These are phyloP conservation scores for Saccharomycopsis sp. DNA, from an alignment of 805 yeast species.

Conservation along the genomic window DNA sequence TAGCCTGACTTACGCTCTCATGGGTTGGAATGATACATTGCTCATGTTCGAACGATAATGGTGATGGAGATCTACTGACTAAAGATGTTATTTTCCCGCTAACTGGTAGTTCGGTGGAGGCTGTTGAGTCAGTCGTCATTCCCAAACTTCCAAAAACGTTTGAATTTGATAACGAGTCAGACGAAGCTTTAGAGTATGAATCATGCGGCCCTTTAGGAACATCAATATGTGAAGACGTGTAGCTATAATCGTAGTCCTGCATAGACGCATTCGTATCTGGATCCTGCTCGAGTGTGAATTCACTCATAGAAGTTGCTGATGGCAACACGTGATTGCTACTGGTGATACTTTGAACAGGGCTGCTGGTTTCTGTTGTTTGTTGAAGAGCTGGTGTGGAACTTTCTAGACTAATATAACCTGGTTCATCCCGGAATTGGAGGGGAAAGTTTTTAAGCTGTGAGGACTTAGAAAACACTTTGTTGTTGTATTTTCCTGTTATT, in stretches of 20 bases:
- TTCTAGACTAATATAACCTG: background rate
- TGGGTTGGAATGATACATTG: no score
- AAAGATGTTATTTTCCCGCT: background rate
- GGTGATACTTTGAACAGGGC: no score
- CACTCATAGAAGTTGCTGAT: background rate
- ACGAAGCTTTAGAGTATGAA: background rate
- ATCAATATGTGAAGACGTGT: background rate
- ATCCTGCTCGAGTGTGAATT: background rate
- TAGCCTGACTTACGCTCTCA: no score
- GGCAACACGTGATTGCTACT: no score
- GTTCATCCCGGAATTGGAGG: background rate
- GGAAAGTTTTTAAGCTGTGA: slow-evolving; percentile 9
- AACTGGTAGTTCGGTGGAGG: background rate
- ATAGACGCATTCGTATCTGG: background rate
- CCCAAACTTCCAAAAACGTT: background rate
- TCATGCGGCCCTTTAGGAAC: background rate
- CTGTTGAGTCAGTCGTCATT: background rate
- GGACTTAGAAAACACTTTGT: slow-evolving; percentile 9
- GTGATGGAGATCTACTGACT: no score
- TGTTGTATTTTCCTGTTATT: background rate
- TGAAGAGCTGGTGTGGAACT: background rate
- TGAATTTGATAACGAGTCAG: background rate
- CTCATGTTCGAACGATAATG: no score
- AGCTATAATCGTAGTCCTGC: background rate
- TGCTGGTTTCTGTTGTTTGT: background rate